Evolutionary conservation across 495 filamentous ascomycete species (phyloP).

Genomic region (Tuber melanosporum): DNA sequence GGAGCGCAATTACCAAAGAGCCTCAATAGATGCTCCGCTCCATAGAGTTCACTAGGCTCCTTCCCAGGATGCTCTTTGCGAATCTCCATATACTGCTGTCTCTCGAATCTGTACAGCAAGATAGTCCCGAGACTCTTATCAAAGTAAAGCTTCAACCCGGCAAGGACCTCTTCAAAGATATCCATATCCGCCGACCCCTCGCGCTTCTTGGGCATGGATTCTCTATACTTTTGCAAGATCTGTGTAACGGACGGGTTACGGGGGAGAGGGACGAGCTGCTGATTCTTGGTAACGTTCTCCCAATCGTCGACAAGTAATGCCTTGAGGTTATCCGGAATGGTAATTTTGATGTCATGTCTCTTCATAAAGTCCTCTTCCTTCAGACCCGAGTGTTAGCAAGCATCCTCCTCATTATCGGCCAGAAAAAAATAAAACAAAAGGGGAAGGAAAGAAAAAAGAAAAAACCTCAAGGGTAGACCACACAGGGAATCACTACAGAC

Average conservation of each 20-base stretch:
- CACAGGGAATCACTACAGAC: background rate
- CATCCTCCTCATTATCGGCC: background rate
- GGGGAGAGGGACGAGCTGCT: constrained; percentile 76
- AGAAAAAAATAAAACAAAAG: background rate
- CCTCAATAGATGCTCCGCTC: constrained; percentile 81
- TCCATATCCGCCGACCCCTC: constrained; percentile 63
- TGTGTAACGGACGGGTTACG: constrained; percentile 63
- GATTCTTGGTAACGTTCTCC: constrained; percentile 95
- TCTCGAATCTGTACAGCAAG: constrained; percentile 86
- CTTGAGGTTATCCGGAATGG: constrained; percentile 79
- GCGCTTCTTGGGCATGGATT: constrained; percentile 57
- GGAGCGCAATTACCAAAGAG: constrained; percentile 64
- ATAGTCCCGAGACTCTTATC: constrained; percentile 77
- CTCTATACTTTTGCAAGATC: constrained; percentile 73
- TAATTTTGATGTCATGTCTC: constrained; percentile 72
- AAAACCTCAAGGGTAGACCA: background rate
- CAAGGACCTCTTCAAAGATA: constrained; percentile 79
- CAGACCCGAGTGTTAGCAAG: constrained; percentile 35
- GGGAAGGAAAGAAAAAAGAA: background rate
- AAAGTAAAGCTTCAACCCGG: constrained; percentile 84
- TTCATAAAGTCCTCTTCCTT: constrained; percentile 81
- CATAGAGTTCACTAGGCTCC: constrained; percentile 70
- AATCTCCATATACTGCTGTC: constrained; percentile 71
- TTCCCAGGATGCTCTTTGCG: constrained; percentile 54
- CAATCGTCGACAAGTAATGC: constrained; percentile 92